Base-by-base conservation (phyloP, 2,329 filamentous ascomycete species). In the Camptophora hylomeconis region DNA sequence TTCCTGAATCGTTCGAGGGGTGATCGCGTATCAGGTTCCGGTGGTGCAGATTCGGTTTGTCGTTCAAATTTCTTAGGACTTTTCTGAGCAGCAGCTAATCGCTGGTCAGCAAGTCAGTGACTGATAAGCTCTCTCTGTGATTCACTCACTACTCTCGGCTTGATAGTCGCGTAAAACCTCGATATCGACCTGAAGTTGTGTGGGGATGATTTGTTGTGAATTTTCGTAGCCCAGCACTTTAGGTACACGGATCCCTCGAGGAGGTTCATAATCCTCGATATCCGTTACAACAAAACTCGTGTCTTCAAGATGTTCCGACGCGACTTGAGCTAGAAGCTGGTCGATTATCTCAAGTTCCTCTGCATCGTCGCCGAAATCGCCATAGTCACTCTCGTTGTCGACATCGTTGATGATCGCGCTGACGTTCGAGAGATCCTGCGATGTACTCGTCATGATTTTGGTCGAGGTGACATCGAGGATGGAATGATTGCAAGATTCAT, bases 1-100 rank as follows among this genome's bases (percentile, higher is more conserved):
- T 72, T 73, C 20, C 86, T 76, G 45, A 92, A 93, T 18, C 79
- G 72, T 38, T 83, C 67, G 2, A 94, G 57, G 0, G 84, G 86
- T 6, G 73, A 64, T 35, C 65, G 58, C 6, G 50, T 51, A 46
- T 75, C 67, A 9, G 41, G 24, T 17, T 45, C 31, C 32, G 27
- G 20, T 13, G 23, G 5, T 11, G 12, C 18, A 11, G 18, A 28
- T 17, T 32, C 21, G n/a, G 14, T 27, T n/a, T 30, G 34, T 27
- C n/a, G 24, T 17, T 34, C 24, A 17, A 28, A 19, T 22, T 17
- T 26, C 20, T 38, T 24, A 18, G 28, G 33, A 24, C 37, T 21
- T 24, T 9, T 19, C 13, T 26, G 27, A 45, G 43, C 25, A 17
- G 36, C 36, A 27, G 36, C 40, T 43, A 40, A 29, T 22, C 40